Evolutionary conservation across 352 stramenopile genomes (phyloP), one percentile per base, ranked within the genome.

Genomic region (Pythium scleroteichum): DNA sequence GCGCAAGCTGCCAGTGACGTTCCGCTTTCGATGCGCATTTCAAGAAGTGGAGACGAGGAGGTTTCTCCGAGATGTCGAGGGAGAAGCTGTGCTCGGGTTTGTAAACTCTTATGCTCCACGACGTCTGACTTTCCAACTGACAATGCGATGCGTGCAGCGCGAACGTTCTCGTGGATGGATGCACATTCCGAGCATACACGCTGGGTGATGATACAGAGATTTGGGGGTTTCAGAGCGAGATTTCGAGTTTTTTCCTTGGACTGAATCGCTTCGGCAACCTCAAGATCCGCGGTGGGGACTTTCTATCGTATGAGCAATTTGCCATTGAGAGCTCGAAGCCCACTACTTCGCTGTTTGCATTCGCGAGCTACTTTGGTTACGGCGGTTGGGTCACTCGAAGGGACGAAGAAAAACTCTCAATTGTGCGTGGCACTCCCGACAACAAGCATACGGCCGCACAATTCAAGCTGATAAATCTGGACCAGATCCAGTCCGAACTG

Each of bases 301-400:
- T 94, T 4, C 72, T 85, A 22, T 90, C 82, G 33, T 94, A 92
- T 64, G 84, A 94, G 54, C 82, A 90, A 35, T 87, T 94, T 54
- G 72, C 81, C 0, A 73, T 94, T 23, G 79, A 91, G 22, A 33
- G 52, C 40, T 27, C 41, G 3, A 80, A 85, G 38, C 26, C 72
- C 5, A 75, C 48, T 16, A 92, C 82, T 17, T 62, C 73, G 19
- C 47, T 94, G 2, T 90, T 90, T 56, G 86, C 72, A 22, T 72
- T 85, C 23, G 74, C 82, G 5, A 92, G 84, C 46, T 90, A 79
- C 66, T 89, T 94, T 57, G 82, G 84, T 2, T 57, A 87, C 12
- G 82, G 84, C 22, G 84, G 80, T 10, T 94, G 84, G 84, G 51
- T 91, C 22, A 57, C 62, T 2, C 40, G 66, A 5, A 69, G 61